Base-by-base conservation (phyloP, 805 yeast species). In the Candida railenensis region DNA sequence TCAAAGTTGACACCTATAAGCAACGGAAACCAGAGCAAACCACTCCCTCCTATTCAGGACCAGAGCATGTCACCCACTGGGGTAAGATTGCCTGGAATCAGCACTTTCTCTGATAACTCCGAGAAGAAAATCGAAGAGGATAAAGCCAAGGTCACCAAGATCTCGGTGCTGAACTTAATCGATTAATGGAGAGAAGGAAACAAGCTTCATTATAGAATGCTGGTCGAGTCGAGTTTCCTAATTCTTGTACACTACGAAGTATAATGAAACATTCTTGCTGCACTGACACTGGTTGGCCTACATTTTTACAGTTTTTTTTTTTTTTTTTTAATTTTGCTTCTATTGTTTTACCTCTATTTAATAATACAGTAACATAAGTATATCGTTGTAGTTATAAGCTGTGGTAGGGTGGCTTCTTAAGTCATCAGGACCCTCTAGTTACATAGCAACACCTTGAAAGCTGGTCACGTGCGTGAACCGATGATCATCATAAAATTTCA, bases 131-230 rank as follows among this genome's bases (percentile, higher is more conserved):
- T 42, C n/a, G 50, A 50, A 21, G 48, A 48, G 22, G 48, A 44
- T 16, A 30, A 12, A 9, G 37, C 42, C 14, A 48, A 33, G 19
- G 53, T 56, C 38, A 55, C 63, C 20, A 67, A 67, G 49, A 67
- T 67, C 36, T 59, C 68, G 3, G 71, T 67, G 1, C 58, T 66
- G 12, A 62, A 67, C 43, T 56, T 67, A 43, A 60, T 67, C 42
- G 69, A 66, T 48, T 67, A 48, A 52, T 16, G 38, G 15, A 16
- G 14, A 19, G 22, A 8, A n/a, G 8, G 15, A 34, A 34, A 7
- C 37, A n/a, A n/a, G n/a, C n/a, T n/a, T n/a, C n/a, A n/a, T n/a
- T n/a, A n/a, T n/a, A n/a, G n/a, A n/a, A n/a, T n/a, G n/a, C n/a
- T n/a, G n/a, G n/a, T n/a, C n/a, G n/a, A n/a, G n/a, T n/a, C n/a